These are phyloP conservation scores for Candida golubevii DNA, from an alignment of 805 yeast species.

Conservation along the genomic window DNA sequence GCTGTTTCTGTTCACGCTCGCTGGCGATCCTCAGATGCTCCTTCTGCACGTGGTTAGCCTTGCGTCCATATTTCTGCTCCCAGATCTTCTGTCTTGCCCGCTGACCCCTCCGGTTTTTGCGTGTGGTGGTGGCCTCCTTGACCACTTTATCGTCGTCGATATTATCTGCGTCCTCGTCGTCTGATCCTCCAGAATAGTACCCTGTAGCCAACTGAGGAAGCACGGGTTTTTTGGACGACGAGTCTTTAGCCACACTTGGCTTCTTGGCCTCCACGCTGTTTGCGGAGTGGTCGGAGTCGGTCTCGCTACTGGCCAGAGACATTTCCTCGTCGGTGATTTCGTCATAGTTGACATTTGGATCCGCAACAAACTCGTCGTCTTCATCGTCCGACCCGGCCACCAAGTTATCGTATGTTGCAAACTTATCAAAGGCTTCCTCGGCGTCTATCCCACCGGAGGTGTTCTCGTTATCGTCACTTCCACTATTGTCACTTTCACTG, in stretches of 20 bases:
- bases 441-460: constrained; percentile 9
- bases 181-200: constrained; percentile 81
- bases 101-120: constrained; percentile 94
- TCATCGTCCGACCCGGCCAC: constrained; percentile 45
- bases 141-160: constrained; percentile 46
- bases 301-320: constrained; percentile 27
- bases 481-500: constrained; percentile 17
- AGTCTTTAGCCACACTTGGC: constrained; percentile 15
- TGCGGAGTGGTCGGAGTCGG: constrained; percentile 23
- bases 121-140: constrained; percentile 47
- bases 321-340: constrained; percentile 59
- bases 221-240: constrained; percentile 22
- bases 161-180: constrained; percentile 42
- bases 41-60: constrained; percentile 78
- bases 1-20: constrained; percentile 56
- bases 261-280: constrained; percentile 8
- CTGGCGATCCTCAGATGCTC: constrained; percentile 52
- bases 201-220: constrained; percentile 77
- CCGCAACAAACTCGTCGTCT: constrained; percentile 15
- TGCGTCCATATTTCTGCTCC: constrained; percentile 82
- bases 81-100: constrained; percentile 95
- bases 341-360: constrained; percentile 45
- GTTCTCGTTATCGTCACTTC: not conserved
- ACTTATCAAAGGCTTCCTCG: constrained; percentile 28
- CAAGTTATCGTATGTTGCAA: constrained; percentile 34